Conservation (phyloP, 208 protist species). For the Trypanosoma platydactyli region DNA sequence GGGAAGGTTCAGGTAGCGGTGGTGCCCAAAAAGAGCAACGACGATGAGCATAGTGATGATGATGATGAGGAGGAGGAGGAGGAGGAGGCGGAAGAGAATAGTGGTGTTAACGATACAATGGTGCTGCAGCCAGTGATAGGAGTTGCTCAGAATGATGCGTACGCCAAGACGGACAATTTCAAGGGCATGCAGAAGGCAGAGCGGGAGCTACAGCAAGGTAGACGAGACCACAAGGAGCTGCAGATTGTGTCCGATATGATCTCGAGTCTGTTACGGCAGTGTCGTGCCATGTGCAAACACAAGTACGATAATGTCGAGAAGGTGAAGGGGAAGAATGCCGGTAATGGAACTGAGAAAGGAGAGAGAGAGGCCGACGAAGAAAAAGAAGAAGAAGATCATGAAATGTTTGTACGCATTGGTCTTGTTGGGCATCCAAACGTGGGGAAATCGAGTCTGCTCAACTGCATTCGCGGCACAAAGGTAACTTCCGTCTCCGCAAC, state of each 20-base stretch:
- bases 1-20: conserved; percentile 39
- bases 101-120: neutral
- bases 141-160: conserved; percentile 32
- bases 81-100: conserved; percentile 3
- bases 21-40: neutral
- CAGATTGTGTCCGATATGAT: conserved; percentile 70
- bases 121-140: conserved; percentile 15
- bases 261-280: conserved; percentile 50
- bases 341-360: neutral
- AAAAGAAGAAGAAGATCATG: conserved; percentile 3
- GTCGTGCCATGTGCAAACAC: conserved; percentile 31
- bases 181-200: conserved; percentile 73
- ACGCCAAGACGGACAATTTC: conserved; percentile 61
- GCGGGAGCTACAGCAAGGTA: conserved; percentile 44
- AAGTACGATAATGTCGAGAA: neutral
- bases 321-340: conserved; percentile 17
- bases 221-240: conserved; percentile 57
- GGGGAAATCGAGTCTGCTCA: conserved; percentile 96
- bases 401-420: conserved; percentile 64
- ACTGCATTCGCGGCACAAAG: conserved; percentile 95
- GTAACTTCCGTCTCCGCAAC: conserved; percentile 94
- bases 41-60: conserved; percentile 25
- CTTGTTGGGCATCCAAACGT: conserved; percentile 93
- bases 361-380: neutral
- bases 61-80: conserved; percentile 32